Evolutionary conservation across 2,329 filamentous ascomycete genomes (phyloP).

Genomic region (Monosporascus sp.): DNA sequence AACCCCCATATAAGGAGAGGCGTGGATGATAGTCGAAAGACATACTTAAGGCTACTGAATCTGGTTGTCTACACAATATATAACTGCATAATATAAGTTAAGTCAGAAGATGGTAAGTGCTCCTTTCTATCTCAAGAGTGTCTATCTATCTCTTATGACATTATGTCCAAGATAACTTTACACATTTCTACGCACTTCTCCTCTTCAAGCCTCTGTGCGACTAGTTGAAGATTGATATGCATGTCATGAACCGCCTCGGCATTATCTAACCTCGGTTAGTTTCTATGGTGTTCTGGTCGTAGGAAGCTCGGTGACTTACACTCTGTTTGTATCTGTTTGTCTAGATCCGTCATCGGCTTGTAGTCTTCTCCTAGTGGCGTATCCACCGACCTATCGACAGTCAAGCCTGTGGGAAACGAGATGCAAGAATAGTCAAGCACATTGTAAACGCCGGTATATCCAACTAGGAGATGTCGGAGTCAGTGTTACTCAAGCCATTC

Average conservation of each 20-base stretch:
- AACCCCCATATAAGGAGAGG: no score
- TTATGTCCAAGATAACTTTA: constrained; percentile 18
- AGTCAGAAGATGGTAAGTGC: no score
- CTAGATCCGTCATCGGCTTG: constrained; percentile 30
- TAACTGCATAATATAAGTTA: no score
- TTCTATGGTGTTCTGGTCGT: neutral
- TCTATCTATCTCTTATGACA: constrained; percentile 11
- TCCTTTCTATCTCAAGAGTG: no score
- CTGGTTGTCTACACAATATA: no score
- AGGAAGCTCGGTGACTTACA: constrained; percentile 32
- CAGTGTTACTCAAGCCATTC: neutral
- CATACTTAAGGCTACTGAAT: no score
- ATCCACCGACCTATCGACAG: constrained; percentile 36
- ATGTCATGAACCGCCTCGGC: constrained; percentile 33
- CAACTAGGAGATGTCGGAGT: constrained; percentile 28
- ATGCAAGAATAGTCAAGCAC: constrained; percentile 43
- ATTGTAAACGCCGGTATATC: constrained; percentile 46
- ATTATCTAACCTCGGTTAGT: constrained; percentile 28
- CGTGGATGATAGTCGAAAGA: no score
- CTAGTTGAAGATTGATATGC: constrained; percentile 38
- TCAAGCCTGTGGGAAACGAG: constrained; percentile 40
- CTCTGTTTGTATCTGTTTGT: constrained; percentile 33
- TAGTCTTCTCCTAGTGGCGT: constrained; percentile 21
- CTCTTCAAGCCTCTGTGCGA: constrained; percentile 30
- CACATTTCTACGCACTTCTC: constrained; percentile 28